Evolutionary conservation across 2,329 filamentous ascomycete species (phyloP), one percentile per base, ranked within the genome.

Genomic region (Chalaropsis ovoidea): DNA sequence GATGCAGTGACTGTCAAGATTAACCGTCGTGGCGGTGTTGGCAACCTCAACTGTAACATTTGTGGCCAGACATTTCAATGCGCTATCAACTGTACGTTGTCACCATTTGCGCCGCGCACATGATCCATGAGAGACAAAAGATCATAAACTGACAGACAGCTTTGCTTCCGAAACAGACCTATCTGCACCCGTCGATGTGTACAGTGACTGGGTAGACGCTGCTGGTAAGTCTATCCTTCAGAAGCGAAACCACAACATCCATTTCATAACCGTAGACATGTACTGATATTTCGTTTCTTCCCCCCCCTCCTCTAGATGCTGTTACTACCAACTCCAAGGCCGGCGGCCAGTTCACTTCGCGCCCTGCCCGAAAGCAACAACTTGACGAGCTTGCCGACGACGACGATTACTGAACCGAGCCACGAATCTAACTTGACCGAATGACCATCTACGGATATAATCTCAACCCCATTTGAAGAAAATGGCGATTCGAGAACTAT

Each of bases 131-230:
- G 31, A 35, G 1, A 2, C 19, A 62, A 31, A 49, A 35, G 13
- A 61, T 15, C n/a, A 61, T 61, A n/a, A 11, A 35, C 45, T 49
- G 42, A 35, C 45, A 24, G 11, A 49, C 61, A 17, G 31, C 27
- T 41, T 27, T 60, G 2, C n/a, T 19, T 19, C 7, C 17, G 22
- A 27, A 58, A 15, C 61, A 95, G 90, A 95, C 75, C 85, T 97
- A 31, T 95, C 90, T 31, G 89, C 89, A 15, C 84, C 90, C 0
- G 91, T 99, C 60, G 94, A 99, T 74, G 93, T 99, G 7, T 99
- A 99, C 73, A 89, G 90, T 42, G 94, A 97, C 75, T 99, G 94
- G 94, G 90, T 99, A 69, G 94, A 99, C 77, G 94, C 94, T 69
- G 79, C 83, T 69, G 80, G 83, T 84, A 76, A 69, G 77, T 56